These are phyloP conservation scores for Coemansia pectinata DNA, from an alignment of 192 early-diverging fungal genomes.

Conservation along the genomic window DNA sequence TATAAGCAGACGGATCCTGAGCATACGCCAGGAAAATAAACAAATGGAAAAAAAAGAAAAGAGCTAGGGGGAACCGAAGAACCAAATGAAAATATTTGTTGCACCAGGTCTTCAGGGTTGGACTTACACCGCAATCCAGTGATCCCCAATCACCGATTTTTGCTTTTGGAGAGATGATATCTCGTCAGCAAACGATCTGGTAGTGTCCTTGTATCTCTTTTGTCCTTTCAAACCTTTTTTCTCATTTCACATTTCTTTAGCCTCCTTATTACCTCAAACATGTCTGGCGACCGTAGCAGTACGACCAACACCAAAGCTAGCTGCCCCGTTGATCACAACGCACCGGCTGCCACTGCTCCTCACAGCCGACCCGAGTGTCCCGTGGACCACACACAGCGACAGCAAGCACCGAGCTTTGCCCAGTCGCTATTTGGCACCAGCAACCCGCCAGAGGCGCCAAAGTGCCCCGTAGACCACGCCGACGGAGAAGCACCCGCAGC, in stretches of 20 bases:
- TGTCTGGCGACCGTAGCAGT: not conserved
- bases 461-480: constrained; percentile 61
- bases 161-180: not conserved
- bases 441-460: constrained; percentile 5
- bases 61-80: not conserved
- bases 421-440: constrained; percentile 24
- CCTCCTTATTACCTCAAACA: not conserved
- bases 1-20: not conserved
- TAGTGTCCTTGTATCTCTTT: not conserved
- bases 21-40: not conserved
- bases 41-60: not conserved
- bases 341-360: not conserved
- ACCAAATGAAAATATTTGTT: not conserved
- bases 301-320: not conserved
- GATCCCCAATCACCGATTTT: not conserved
- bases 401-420: constrained; percentile 23
- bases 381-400: constrained; percentile 20
- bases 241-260: not conserved
- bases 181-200: not conserved
- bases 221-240: not conserved
- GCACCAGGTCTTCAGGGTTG: not conserved
- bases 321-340: constrained; percentile 32
- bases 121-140: not conserved
- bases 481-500: not conserved
- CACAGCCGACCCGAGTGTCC: constrained; percentile 23